phyloP scores from a whole-genome alignment of 768 basidiomycete genomes.

The Boletus sp. region DNA sequence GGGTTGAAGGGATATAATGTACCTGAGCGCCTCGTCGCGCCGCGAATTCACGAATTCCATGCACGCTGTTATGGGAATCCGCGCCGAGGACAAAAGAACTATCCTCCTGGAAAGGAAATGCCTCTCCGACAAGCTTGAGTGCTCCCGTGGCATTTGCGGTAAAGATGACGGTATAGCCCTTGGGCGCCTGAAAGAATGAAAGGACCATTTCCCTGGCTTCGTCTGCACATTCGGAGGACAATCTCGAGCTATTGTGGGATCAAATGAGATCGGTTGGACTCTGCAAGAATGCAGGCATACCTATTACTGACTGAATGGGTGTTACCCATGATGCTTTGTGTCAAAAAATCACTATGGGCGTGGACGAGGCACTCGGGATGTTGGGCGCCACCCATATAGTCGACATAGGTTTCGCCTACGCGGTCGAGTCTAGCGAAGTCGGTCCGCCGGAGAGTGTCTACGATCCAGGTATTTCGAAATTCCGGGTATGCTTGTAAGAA shows the following conservation, averaged over 20 bases:
- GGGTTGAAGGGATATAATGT: constrained; percentile 61
- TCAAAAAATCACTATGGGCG: constrained; percentile 68
- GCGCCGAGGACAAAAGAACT: constrained; percentile 63
- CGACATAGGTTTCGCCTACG: constrained; percentile 72
- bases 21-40: constrained; percentile 50
- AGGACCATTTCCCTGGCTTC: constrained; percentile 73
- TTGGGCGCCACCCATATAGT: constrained; percentile 82
- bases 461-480: constrained; percentile 65
- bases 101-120: constrained; percentile 64
- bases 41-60: constrained; percentile 77
- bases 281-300: constrained; percentile 34
- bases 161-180: constrained; percentile 78
- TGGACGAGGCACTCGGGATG: constrained; percentile 76
- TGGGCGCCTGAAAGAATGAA: constrained; percentile 71
- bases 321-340: constrained; percentile 67
- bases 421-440: constrained; percentile 61
- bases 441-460: constrained; percentile 62
- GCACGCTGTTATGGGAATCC: constrained; percentile 83
- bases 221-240: constrained; percentile 62
- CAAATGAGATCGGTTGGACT: background rate
- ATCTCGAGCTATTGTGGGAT: constrained; percentile 50
- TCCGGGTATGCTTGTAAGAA: constrained; percentile 50
- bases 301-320: constrained; percentile 82
- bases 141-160: constrained; percentile 78
- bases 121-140: constrained; percentile 78